Percentiles rank a stretch among this genome's conserved stretches.
Conservation (phyloP, 2,329 filamentous ascomycete species). For the Cordyceps farinosa region DNA sequence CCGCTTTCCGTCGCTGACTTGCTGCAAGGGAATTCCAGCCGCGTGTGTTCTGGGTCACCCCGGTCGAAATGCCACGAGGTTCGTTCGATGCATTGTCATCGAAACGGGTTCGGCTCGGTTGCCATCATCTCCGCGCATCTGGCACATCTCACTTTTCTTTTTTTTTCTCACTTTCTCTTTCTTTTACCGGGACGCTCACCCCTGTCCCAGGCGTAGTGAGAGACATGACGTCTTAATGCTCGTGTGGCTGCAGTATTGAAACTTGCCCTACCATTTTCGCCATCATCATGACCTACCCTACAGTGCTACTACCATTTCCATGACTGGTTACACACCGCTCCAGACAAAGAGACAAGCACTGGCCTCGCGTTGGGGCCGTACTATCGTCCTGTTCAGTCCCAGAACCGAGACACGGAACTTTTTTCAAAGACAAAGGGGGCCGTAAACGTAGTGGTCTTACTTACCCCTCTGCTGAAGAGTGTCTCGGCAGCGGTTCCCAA, state of each 20-base stretch:
- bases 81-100: not conserved
- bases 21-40: not conserved
- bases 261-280: not conserved
- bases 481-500: no score
- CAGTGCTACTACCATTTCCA: not conserved
- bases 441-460: not conserved
- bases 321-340: not conserved
- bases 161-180: not conserved
- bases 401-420: not conserved
- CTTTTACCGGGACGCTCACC: not conserved
- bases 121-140: not conserved
- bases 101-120: not conserved
- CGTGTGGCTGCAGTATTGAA: not conserved
- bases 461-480: no score
- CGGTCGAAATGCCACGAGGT: not conserved
- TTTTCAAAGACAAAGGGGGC: not conserved
- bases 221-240: not conserved
- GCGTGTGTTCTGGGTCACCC: not conserved
- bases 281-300: not conserved
- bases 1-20: not conserved
- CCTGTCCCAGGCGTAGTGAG: not conserved
- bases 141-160: not conserved
- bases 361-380: not conserved
- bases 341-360: not conserved
- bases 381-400: not conserved